A percentile compares a stretch with the other conserved stretches of the same genome.
Evolutionary conservation across 257 asterid genomes (phyloP).

Genomic region (Buddleja alternifolia): DNA sequence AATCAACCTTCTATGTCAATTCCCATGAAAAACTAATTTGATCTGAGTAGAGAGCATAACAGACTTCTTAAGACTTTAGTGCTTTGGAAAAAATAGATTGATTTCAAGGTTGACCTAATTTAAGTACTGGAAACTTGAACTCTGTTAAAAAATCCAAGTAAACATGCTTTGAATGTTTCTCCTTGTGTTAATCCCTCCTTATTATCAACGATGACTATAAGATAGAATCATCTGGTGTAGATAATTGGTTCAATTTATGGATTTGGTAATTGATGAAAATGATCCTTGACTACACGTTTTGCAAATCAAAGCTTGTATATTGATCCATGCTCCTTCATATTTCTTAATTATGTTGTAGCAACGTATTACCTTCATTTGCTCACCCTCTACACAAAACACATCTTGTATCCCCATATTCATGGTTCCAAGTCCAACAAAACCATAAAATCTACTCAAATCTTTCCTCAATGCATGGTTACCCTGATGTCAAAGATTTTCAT

Average conservation of each 20-base stretch:
- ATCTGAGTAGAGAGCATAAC: constrained; percentile 1
- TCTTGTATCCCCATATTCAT: neutral
- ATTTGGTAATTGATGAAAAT: too few species aligned
- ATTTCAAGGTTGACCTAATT: neutral
- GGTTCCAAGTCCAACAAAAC: neutral
- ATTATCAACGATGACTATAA: neutral
- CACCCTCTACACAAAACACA: neutral
- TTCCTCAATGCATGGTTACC: neutral
- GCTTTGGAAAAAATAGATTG: neutral
- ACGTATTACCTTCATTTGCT: neutral
- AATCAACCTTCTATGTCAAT: neutral
- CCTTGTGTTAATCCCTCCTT: neutral
- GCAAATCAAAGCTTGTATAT: neutral
- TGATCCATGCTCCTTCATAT: neutral
- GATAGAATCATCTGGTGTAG: neutral
- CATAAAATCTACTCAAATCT: too few species aligned
- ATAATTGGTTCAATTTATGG: neutral
- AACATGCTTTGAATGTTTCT: neutral
- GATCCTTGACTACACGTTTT: too few species aligned
- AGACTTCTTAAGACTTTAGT: neutral
- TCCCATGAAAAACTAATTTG: neutral
- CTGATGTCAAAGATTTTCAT: neutral
- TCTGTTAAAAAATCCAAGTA: neutral
- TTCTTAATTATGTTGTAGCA: neutral
- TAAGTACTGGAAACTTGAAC: neutral